These are phyloP conservation scores for Cantharellus anzutake DNA, from an alignment of 768 basidiomycete genomes.

Conservation along the genomic window DNA sequence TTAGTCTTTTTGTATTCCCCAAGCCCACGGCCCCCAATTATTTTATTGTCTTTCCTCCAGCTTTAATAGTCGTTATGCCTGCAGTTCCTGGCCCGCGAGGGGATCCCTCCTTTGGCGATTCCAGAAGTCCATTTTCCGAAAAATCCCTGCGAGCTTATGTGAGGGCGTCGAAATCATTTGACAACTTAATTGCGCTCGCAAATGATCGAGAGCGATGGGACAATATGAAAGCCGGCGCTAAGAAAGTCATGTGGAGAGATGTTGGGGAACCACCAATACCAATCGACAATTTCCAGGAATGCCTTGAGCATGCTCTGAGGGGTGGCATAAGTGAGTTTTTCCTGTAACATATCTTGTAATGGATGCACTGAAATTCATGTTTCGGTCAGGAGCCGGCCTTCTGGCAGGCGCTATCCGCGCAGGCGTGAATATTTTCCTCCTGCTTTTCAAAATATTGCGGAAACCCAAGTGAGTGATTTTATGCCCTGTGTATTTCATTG, in stretches of 20 bases:
- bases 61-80: neutral
- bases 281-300: constrained; percentile 40
- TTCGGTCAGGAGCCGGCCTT: constrained; percentile 45
- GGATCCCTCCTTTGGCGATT: neutral
- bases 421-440: constrained; percentile 61
- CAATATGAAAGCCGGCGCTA: constrained; percentile 33
- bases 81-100: neutral
- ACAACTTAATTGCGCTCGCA: constrained; percentile 67
- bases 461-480: constrained; percentile 37
- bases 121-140: neutral
- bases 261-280: constrained; percentile 58
- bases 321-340: constrained; percentile 50
- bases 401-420: constrained; percentile 72
- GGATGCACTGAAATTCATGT: neutral
- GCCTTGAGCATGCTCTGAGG: constrained; percentile 46
- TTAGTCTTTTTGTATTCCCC: too few species aligned
- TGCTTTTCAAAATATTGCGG: constrained; percentile 50
- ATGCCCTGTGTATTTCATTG: neutral
- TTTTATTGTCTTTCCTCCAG: too few species aligned
- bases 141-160: neutral
- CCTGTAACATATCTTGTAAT: neutral
- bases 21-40: too few species aligned
- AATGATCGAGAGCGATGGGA: constrained; percentile 50
- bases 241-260: constrained; percentile 70
- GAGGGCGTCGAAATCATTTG: constrained; percentile 32